A percentile compares a stretch with the other conserved stretches of the same genome.
Evolutionary conservation across 2,329 filamentous ascomycete genomes (phyloP).

Genomic region (Magnaporthiopsis incrustans): DNA sequence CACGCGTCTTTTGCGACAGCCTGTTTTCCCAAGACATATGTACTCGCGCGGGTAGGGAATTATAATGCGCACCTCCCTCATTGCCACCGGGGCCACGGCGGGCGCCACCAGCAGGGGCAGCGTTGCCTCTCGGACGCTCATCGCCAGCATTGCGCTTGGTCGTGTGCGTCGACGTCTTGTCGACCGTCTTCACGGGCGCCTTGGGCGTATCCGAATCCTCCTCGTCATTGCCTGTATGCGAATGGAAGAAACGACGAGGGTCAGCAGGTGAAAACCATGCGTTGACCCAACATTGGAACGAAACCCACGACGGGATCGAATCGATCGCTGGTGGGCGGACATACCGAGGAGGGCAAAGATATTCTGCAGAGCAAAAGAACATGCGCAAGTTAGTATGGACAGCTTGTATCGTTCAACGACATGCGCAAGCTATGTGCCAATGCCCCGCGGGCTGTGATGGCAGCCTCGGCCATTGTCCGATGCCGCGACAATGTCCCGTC

Average conservation of each 20-base stretch:
- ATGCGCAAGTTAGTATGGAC: neutral
- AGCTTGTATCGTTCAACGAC: neutral
- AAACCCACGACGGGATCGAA: conserved; percentile 2
- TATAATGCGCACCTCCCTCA: conserved; percentile 68
- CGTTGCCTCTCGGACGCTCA: conserved; percentile 45
- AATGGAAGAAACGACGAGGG: conserved; percentile 3
- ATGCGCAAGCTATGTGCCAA: neutral
- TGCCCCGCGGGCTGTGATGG: neutral
- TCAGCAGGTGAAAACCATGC: conserved; percentile 10
- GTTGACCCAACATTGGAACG: neutral
- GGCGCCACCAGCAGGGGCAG: neutral
- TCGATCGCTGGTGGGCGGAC: conserved; percentile 21
- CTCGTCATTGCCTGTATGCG: conserved; percentile 49
- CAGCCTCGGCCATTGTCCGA: neutral
- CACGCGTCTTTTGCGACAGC: conserved; percentile 1
- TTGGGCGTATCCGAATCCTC: conserved; percentile 64
- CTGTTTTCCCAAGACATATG: neutral
- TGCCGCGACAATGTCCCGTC: neutral
- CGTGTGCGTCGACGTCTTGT: conserved; percentile 69
- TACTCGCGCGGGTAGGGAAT: neutral
- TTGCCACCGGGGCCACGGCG: conserved; percentile 44
- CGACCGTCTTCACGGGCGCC: conserved; percentile 79
- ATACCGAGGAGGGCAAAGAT: conserved; percentile 97
- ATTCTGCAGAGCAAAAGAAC: conserved; percentile 55
- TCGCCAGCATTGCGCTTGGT: conserved; percentile 80